A percentile compares a stretch with the other conserved stretches of the same genome.
Conservation (phyloP, 495 filamentous ascomycete species). For the Cenococcum geophilum region DNA sequence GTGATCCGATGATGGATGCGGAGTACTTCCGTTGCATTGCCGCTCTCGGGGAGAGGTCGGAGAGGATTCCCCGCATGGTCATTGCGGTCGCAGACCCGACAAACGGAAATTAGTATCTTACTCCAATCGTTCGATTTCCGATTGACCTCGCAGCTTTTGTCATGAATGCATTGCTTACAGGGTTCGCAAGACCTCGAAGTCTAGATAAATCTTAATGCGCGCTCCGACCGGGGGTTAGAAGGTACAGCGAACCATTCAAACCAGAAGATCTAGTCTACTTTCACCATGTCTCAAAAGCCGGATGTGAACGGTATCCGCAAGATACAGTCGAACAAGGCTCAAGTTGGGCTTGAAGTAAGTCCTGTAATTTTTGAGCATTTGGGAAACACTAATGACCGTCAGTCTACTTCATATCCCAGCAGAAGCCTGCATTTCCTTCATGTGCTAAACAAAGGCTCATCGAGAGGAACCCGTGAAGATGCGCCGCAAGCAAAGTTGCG, state of each 20-base stretch:
- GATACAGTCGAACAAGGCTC: not conserved
- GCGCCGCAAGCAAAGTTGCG: slow-evolving; percentile 9
- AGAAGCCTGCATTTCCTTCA: not conserved
- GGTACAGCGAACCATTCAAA: too few relatives aligned
- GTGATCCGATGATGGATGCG: not conserved
- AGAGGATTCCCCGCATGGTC: not conserved
- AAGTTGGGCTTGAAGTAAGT: not conserved
- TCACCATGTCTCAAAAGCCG: too few relatives aligned
- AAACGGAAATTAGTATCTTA: not conserved
- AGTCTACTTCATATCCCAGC: not conserved
- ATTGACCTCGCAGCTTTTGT: too few relatives aligned
- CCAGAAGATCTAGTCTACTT: too few relatives aligned
- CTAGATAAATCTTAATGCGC: too few relatives aligned
- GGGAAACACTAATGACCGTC: not conserved
- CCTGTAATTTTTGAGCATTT: not conserved
- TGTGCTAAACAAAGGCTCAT: not conserved
- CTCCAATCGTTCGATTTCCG: too few relatives aligned
- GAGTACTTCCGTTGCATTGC: not conserved
- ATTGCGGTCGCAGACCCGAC: not conserved
- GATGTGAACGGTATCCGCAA: not conserved
- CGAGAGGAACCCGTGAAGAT: not conserved
- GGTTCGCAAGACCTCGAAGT: too few relatives aligned
- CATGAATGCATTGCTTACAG: too few relatives aligned
- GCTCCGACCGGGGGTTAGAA: too few relatives aligned
- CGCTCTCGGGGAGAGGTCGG: not conserved